Conservation (phyloP, 2,329 filamentous ascomycete species). For the Fusarium euwallaceae region DNA sequence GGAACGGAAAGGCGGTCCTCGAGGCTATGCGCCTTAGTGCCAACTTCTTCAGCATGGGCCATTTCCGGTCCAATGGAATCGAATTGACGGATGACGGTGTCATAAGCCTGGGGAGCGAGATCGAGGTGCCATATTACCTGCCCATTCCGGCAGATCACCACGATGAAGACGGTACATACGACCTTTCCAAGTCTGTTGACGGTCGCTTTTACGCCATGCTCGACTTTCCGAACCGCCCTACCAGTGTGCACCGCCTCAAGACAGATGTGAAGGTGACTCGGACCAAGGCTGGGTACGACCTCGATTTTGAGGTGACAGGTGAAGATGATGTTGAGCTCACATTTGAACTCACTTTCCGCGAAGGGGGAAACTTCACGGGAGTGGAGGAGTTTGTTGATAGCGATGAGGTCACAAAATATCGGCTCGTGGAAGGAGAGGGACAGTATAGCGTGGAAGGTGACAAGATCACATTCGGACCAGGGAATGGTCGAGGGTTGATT, state of each 20-base stretch:
- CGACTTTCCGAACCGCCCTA: background rate
- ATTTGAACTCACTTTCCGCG: conserved; percentile 23
- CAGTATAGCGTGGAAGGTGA: background rate
- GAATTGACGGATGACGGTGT: background rate
- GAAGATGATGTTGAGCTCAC: conserved; percentile 30
- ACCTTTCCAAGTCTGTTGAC: background rate
- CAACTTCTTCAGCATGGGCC: conserved; percentile 33
- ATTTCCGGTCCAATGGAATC: conserved; percentile 31
- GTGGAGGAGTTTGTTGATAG: conserved; percentile 3
- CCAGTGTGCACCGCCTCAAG: background rate
- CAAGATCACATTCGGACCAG: background rate
- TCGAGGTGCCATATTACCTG: background rate
- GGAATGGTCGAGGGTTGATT: background rate
- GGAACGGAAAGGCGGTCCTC: conserved; percentile 31
- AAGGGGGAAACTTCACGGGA: conserved; percentile 22
- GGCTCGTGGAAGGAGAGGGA: background rate
- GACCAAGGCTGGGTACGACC: conserved; percentile 1
- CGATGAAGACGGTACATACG: background rate
- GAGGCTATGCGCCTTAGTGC: conserved; percentile 22
- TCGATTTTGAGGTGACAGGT: conserved; percentile 8
- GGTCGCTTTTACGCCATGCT: conserved; percentile 1
- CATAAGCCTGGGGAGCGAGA: background rate
- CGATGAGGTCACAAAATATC: conserved; percentile 1
- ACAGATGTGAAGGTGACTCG: background rate
- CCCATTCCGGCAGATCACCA: background rate